phyloP scores from a whole-genome alignment of 305 asterid species.

The Plantago coronopus region DNA sequence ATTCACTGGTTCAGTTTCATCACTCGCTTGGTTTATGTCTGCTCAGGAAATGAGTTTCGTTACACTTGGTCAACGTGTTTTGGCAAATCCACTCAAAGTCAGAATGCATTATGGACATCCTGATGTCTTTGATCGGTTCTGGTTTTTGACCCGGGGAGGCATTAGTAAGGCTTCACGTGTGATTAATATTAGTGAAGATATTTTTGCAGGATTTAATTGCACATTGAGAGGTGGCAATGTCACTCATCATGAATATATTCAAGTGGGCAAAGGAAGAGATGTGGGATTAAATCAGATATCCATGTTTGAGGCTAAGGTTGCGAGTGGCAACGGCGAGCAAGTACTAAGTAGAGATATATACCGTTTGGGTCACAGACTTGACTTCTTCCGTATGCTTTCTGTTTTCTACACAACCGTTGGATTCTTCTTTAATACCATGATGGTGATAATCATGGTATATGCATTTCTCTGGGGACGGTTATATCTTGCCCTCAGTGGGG shows the following conservation, averaged over 20 bases:
- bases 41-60: slow-evolving; percentile 97
- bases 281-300: slow-evolving; percentile 95
- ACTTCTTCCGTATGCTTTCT: slow-evolving; percentile 96
- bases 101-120: slow-evolving; percentile 99
- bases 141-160: slow-evolving; percentile 96
- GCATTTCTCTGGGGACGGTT: slow-evolving; percentile 87
- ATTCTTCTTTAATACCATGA: slow-evolving; percentile 76
- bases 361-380: slow-evolving; percentile 86
- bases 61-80: slow-evolving; percentile 86
- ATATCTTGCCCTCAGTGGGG: slow-evolving; percentile 84
- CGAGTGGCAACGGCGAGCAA: slow-evolving; percentile 93
- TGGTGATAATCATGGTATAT: slow-evolving; percentile 76
- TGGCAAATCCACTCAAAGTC: slow-evolving; percentile 85
- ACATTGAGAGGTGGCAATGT: slow-evolving; percentile 93
- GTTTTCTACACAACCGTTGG: slow-evolving; percentile 91
- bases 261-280: slow-evolving; percentile 96
- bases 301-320: slow-evolving; percentile 97
- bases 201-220: slow-evolving; percentile 92
- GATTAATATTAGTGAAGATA: slow-evolving; percentile 92
- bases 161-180: slow-evolving; percentile 94
- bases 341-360: slow-evolving; percentile 88
- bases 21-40: slow-evolving; percentile 96
- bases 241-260: slow-evolving; percentile 93
- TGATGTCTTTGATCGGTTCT: slow-evolving; percentile 85
- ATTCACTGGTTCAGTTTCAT: slow-evolving; percentile 93